A percentile compares a stretch with the other conserved stretches of the same genome.
These are phyloP conservation scores for Alternaria rosae DNA, from an alignment of 2,329 filamentous ascomycete genomes.

Conservation along the genomic window DNA sequence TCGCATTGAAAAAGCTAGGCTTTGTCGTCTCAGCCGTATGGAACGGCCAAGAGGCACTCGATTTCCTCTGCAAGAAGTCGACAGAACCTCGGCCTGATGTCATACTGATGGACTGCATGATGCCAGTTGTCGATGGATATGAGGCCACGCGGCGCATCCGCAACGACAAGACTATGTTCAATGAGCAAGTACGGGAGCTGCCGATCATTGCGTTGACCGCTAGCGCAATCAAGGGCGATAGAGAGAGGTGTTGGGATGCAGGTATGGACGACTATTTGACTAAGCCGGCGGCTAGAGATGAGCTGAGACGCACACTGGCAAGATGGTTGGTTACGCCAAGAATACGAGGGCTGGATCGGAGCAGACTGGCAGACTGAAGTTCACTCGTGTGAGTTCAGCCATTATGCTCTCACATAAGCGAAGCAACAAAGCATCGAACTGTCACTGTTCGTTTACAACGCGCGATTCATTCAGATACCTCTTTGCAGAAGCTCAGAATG, in stretches of 20 bases:
- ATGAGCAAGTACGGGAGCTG: conserved; percentile 55
- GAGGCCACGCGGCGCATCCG: conserved; percentile 37
- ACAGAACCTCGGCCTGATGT: background rate
- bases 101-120: conserved; percentile 40
- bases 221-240: conserved; percentile 14
- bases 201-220: conserved; percentile 92
- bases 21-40: conserved; percentile 24
- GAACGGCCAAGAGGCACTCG: conserved; percentile 34
- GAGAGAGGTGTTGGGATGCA: conserved; percentile 9
- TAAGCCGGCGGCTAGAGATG: conserved; percentile 8
- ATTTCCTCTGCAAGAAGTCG: conserved; percentile 26
- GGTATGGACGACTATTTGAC: conserved; percentile 13
- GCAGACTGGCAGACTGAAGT: background rate
- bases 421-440: too few relatives aligned
- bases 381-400: too few relatives aligned
- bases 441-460: too few relatives aligned
- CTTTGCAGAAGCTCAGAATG: too few relatives aligned
- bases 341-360: background rate
- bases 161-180: conserved; percentile 59
- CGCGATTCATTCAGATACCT: too few relatives aligned
- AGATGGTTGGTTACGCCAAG: conserved; percentile 6
- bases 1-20: conserved; percentile 29
- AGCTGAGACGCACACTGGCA: conserved; percentile 1
- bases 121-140: conserved; percentile 43
- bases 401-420: too few relatives aligned